These are phyloP conservation scores for Rhododendron griersonianum DNA, from an alignment of 148 eudicot genomes.

Conservation along the genomic window DNA sequence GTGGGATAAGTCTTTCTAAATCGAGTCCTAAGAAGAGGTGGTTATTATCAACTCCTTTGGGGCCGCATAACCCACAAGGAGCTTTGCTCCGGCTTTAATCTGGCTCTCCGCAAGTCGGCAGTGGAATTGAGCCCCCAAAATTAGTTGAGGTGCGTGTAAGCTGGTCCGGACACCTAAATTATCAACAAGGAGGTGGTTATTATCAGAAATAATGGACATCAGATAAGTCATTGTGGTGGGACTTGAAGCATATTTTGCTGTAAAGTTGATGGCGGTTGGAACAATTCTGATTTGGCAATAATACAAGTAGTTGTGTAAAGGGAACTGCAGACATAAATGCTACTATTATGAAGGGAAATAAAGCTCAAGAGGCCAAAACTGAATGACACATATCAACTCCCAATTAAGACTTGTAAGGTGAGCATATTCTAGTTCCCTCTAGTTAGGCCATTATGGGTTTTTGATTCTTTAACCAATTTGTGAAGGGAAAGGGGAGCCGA, in stretches of 20 bases:
- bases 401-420: neutral
- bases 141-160: no score
- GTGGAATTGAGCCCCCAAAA: no score
- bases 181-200: neutral
- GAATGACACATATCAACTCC: neutral
- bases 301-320: neutral
- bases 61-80: neutral
- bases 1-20: neutral
- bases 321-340: neutral
- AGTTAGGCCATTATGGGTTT: neutral
- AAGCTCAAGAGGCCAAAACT: neutral
- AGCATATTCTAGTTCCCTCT: conserved; percentile 2
- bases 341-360: neutral
- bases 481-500: neutral
- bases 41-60: neutral
- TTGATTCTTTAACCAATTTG: conserved; percentile 4
- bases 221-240: neutral
- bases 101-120: no score
- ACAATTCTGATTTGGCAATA: neutral
- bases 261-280: neutral
- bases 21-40: neutral
- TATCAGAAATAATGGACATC: neutral
- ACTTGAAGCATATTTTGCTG: neutral
- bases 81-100: neutral
- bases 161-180: no score